Evolutionary conservation across 2,329 filamentous ascomycete species (phyloP).

Genomic region (Xylariaceae sp.): DNA sequence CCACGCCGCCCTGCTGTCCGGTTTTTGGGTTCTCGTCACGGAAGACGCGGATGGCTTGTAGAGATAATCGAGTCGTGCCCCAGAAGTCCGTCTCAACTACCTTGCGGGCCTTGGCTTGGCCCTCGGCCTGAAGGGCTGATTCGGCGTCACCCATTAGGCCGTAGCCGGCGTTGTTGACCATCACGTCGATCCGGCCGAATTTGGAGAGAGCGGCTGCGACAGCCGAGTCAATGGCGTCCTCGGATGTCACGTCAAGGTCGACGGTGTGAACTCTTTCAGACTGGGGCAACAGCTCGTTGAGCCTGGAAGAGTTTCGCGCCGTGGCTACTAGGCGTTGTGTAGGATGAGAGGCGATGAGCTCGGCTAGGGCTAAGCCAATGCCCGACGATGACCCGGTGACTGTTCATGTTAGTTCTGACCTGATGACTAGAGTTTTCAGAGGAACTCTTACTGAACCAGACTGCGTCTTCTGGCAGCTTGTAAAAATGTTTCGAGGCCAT

Average conservation of each 20-base stretch:
- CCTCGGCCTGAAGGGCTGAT: conserved; percentile 10
- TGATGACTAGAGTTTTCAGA: not conserved
- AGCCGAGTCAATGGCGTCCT: conserved; percentile 14
- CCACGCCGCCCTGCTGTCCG: conserved; percentile 20
- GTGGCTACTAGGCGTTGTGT: conserved; percentile 42
- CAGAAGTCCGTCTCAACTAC: conserved; percentile 30
- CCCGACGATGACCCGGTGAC: conserved; percentile 47
- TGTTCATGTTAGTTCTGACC: conserved; percentile 22
- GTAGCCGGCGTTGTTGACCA: conserved; percentile 14
- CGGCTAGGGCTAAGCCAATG: conserved; percentile 39
- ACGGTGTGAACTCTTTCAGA: conserved; percentile 10
- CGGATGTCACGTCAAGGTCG: conserved; percentile 18
- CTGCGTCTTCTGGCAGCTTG: conserved; percentile 15
- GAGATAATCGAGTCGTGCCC: conserved; percentile 25
- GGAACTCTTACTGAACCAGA: conserved; percentile 18
- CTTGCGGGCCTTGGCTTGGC: conserved; percentile 19
- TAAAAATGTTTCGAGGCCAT: conserved; percentile 11
- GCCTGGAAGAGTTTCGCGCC: conserved; percentile 28
- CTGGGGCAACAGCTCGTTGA: not conserved
- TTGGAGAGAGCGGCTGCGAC: conserved; percentile 10
- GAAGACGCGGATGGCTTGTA: conserved; percentile 29
- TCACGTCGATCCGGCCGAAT: conserved; percentile 19
- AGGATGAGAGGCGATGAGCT: conserved; percentile 34
- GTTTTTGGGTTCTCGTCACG: conserved; percentile 25
- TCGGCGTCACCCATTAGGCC: conserved; percentile 17